These are phyloP conservation scores for Aureobasidium sp. DNA, from an alignment of 2,329 filamentous ascomycete species.

Conservation along the genomic window DNA sequence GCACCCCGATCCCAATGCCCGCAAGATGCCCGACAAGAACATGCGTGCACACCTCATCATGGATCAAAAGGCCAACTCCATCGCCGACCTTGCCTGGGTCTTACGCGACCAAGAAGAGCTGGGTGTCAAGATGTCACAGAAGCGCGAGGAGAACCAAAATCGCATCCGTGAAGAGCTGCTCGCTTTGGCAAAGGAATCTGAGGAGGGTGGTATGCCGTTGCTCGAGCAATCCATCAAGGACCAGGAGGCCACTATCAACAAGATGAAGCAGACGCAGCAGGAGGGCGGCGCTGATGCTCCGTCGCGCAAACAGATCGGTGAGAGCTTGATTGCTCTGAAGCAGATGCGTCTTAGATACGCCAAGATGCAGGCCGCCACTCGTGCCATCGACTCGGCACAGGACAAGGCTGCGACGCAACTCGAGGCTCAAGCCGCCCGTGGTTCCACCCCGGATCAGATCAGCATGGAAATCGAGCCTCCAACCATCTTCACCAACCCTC, in stretches of 20 bases:
- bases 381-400: neutral
- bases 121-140: slow-evolving; percentile 16
- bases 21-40: slow-evolving; percentile 24
- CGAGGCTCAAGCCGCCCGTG: neutral
- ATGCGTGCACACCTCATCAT: slow-evolving; percentile 43
- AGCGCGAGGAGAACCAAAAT: slow-evolving; percentile 2
- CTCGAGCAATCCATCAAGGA: slow-evolving; percentile 2
- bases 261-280: neutral
- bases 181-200: slow-evolving; percentile 13
- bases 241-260: neutral
- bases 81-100: slow-evolving; percentile 53
- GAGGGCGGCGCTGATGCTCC: neutral
- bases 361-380: slow-evolving; percentile 6
- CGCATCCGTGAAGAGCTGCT: slow-evolving; percentile 7
- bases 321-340: neutral
- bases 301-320: neutral
- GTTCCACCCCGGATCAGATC: neutral
- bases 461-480: neutral
- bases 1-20: slow-evolving; percentile 17
- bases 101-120: slow-evolving; percentile 41
- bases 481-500: neutral
- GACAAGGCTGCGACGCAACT: neutral
- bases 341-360: neutral
- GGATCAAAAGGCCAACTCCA: slow-evolving; percentile 56
- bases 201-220: slow-evolving; percentile 5